Evolutionary conservation across 129 eudicot genomes (phyloP), one percentile per base, ranked within the genome.

Genomic region (Saposhnikovia divaricata): DNA sequence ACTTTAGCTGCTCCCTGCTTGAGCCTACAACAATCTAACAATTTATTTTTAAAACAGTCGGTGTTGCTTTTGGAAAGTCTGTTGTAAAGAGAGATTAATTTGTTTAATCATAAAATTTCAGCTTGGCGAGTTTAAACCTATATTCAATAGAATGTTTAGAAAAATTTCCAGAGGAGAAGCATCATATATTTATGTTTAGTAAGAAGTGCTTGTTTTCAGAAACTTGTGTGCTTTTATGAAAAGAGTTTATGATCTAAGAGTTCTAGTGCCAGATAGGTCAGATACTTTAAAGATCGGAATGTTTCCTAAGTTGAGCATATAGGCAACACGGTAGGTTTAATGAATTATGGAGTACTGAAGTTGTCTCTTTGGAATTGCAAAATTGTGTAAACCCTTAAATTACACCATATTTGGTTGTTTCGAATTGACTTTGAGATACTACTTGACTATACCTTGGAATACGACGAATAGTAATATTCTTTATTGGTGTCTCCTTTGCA

Each of bases 401-500:
- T 42, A 43, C 13, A 15, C 23, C 37, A 73, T 73, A 43, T 44
- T 3, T 74, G 21, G 40, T 45, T 44, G 39, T 74, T 42, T 12
- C 45, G 3, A 45, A 74, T 13, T 13, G 55, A 74, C 23, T 39
- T 5, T 74, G 10, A n/a, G 14, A 74, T 74, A 45, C 7, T 7
- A 21, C 16, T 72, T 10, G 0, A 72, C 5, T 21, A 37, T 85
- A 91, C 98, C 97, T 93, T 21, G 97, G 92, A 63, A 91, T 89
- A 80, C 84, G 89, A 78, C 90, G 87, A 45, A 93, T 91, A 37
- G 87, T 88, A 42, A 91, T 91, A 76, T 85, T 85, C 75, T 86
- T 91, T 79, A 93, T 87, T 7, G 87, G 93, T n/a, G 86, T 75
- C 85, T 85, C 97, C 82, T 93, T 91, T 84, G 90, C 98, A 38